Evolutionary conservation across 805 yeast species (phyloP), one percentile per base, ranked within the genome.

Genomic region (Metschnikowia continentalis): DNA sequence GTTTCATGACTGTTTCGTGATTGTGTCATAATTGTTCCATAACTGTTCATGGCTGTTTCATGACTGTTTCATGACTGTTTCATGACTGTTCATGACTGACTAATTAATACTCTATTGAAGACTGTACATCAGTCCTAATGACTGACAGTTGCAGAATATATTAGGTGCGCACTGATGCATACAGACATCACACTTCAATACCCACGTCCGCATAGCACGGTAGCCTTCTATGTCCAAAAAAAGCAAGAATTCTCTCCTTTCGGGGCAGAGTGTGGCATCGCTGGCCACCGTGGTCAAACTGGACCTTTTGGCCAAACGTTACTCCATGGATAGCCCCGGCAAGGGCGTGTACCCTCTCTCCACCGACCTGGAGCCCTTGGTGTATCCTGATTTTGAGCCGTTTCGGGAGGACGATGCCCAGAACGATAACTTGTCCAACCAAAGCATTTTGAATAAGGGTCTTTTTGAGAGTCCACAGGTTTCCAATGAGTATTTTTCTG

Each of bases 311-410:
- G 55, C 67, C n/a, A 65, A 66, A 68, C 70, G 71, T 50, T 74
- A 61, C 50, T 60, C 51, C 52, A 69, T 74, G 72, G 65, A 64
- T 5, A 59, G 61, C 49, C 78, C 78, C 3, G 61, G 51, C 6
- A 51, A 61, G 5, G 56, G 63, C 15, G 57, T 74, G 14, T 74
- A 68, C 51, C 75, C 78, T 6, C 54, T 72, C 26, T 68, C 64
- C 47, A 72, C 64, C n/a, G 35, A 49, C 11, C 39, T 39, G 23
- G 42, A 48, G 6, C 46, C 37, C 8, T 38, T 47, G 37, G 67
- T 68, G 6, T 86, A 78, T 58, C 96, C 96, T 0, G 96, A 88
- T 63, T 87, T 80, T 62, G 68, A 66, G 37, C 85, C 90, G 0
- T 88, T 95, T 94, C 46, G 46, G 19, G 53, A 68, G 37, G 57